A percentile compares a stretch with the other conserved stretches of the same genome.
Conservation (phyloP, 495 filamentous ascomycete genomes). For the Penicillium argentinense region DNA sequence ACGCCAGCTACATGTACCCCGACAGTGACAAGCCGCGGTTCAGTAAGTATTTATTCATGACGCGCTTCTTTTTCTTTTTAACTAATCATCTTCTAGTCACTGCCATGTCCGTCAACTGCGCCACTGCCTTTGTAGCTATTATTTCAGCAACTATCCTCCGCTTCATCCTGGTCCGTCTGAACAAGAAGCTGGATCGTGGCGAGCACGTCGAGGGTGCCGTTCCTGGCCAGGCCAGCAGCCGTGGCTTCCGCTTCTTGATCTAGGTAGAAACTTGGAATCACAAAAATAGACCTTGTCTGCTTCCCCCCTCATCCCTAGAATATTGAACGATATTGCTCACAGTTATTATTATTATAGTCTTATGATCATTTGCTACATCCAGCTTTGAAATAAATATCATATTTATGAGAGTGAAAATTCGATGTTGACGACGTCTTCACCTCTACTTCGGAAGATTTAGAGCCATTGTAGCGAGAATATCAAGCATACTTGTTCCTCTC, state of each 20-base stretch:
- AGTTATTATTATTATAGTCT: too few relatives aligned
- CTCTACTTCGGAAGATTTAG: too few relatives aligned
- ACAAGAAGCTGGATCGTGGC: slow-evolving; percentile 67
- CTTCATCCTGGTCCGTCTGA: slow-evolving; percentile 65
- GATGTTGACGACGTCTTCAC: too few relatives aligned
- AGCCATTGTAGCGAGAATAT: too few relatives aligned
- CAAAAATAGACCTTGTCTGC: background rate
- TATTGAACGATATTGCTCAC: too few relatives aligned
- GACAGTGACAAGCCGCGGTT: slow-evolving; percentile 36
- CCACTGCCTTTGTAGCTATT: slow-evolving; percentile 65
- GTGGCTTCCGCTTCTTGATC: slow-evolving; percentile 62
- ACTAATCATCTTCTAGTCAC: slow-evolving; percentile 38
- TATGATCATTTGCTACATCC: too few relatives aligned
- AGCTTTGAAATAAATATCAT: too few relatives aligned
- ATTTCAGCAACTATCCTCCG: slow-evolving; percentile 62
- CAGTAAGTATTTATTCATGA: slow-evolving; percentile 26
- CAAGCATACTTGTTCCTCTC: slow-evolving; percentile 33
- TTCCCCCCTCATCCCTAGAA: too few relatives aligned
- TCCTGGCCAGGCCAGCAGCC: slow-evolving; percentile 53
- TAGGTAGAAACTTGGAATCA: slow-evolving; percentile 4
- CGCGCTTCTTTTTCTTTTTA: background rate
- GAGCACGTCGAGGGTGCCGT: slow-evolving; percentile 42
- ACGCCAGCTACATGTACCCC: slow-evolving; percentile 74
- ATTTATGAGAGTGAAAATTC: too few relatives aligned
- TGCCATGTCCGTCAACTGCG: slow-evolving; percentile 75